Conservation (phyloP, 2,329 filamentous ascomycete genomes). For the Diaporthe sp. region DNA sequence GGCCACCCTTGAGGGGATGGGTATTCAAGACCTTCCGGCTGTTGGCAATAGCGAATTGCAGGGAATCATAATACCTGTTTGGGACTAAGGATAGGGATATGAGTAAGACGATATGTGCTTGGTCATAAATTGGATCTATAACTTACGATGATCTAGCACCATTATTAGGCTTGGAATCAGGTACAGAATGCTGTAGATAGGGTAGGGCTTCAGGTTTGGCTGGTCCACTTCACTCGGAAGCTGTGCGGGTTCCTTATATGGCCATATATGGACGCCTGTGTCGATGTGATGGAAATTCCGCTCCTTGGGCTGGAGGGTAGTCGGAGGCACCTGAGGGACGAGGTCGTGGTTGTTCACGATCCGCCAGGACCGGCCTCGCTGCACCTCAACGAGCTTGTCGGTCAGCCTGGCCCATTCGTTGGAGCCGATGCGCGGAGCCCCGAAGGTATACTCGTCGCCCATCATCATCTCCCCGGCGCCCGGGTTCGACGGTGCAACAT, state of each 20-base stretch:
- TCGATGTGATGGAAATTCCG: neutral
- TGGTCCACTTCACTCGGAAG: neutral
- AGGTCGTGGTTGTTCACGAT: constrained; percentile 17
- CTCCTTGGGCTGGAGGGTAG: neutral
- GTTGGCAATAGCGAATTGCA: neutral
- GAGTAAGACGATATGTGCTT: neutral
- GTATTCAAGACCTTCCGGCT: neutral
- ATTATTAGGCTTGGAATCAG: constrained; percentile 1
- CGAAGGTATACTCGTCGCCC: constrained; percentile 6
- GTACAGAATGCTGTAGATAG: neutral
- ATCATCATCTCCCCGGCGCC: neutral
- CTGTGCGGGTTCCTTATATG: neutral
- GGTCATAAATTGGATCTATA: neutral
- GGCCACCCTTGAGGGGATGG: neutral
- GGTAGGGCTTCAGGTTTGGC: neutral
- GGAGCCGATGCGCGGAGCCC: constrained; percentile 6
- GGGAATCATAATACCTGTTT: constrained; percentile 2
- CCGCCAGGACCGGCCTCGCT: neutral
- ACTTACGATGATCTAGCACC: constrained; percentile 18
- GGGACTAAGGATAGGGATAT: neutral
- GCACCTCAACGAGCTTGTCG: neutral
- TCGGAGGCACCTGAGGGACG: neutral
- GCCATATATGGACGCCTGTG: neutral
- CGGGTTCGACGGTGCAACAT: neutral
- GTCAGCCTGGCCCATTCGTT: neutral